Evolutionary conservation across 2,329 filamentous ascomycete species (phyloP).

Genomic region (Rasamsonia emersonii): DNA sequence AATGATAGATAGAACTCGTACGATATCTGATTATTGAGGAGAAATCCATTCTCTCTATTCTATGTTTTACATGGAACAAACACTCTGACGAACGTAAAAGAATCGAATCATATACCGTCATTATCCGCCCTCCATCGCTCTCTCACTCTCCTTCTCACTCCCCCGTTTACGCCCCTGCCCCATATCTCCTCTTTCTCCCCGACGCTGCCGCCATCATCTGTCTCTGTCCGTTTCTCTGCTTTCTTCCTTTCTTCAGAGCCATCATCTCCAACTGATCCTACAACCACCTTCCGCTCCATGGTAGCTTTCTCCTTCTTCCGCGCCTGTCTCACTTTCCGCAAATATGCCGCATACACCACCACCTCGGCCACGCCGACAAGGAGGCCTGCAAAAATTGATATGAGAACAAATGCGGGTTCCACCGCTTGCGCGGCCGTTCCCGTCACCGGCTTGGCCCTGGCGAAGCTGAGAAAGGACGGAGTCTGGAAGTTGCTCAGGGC

Average conservation of each 20-base stretch:
- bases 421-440: not conserved
- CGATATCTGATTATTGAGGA: no score
- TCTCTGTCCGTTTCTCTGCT: conserved; percentile 1
- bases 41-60: no score
- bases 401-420: conserved; percentile 30
- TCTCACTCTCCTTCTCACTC: conserved; percentile 31
- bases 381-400: conserved; percentile 32
- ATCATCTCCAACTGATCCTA: conserved; percentile 14
- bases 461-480: conserved; percentile 15
- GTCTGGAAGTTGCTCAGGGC: conserved; percentile 30
- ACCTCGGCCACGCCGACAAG: conserved; percentile 40
- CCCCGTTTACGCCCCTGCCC: conserved; percentile 33
- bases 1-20: no score
- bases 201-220: no score
- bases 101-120: no score
- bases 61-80: no score
- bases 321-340: conserved; percentile 34
- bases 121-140: conserved; percentile 28
- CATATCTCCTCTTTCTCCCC: conserved; percentile 29
- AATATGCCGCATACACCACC: conserved; percentile 38
- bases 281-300: conserved; percentile 31
- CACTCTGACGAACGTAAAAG: no score
- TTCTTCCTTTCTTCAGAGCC: conserved; percentile 6
- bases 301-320: conserved; percentile 28
- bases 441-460: not conserved